phyloP scores from a whole-genome alignment of 148 eudicot species.

The Spergularia marina region DNA sequence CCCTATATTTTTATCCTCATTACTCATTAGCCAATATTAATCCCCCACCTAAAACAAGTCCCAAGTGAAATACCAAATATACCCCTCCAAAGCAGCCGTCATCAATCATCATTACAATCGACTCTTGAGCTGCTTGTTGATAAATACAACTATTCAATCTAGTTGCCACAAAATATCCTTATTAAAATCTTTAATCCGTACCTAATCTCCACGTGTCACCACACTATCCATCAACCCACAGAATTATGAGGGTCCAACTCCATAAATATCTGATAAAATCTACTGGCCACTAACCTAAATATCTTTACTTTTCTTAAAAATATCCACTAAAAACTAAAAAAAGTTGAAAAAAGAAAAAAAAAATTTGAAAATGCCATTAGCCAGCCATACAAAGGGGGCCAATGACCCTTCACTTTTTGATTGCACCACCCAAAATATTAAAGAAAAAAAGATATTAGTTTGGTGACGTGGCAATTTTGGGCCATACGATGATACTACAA shows the following conservation, averaged over 20 bases:
- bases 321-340: background rate
- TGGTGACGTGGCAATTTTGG: slow-evolving; percentile 28
- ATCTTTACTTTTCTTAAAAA: background rate
- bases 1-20: no score
- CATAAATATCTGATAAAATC: slow-evolving; percentile 13
- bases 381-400: slow-evolving; percentile 20
- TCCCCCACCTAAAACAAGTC: no score
- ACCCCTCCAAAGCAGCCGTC: no score
- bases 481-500: slow-evolving; percentile 15
- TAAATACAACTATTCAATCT: background rate
- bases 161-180: background rate
- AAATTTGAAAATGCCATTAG: slow-evolving; percentile 1
- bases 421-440: slow-evolving; percentile 1
- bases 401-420: slow-evolving; percentile 22
- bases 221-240: slow-evolving; percentile 1
- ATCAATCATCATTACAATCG: no score
- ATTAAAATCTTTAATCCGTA: background rate
- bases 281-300: slow-evolving; percentile 6
- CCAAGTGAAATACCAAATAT: no score
- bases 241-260: background rate
- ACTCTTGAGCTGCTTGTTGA: no score
- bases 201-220: slow-evolving; percentile 4
- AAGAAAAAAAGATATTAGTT: background rate
- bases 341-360: background rate
- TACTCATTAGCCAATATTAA: no score